phyloP scores from a whole-genome alignment of 1,284 basidiomycete species.

The Tetrapyrgos nigripes region DNA sequence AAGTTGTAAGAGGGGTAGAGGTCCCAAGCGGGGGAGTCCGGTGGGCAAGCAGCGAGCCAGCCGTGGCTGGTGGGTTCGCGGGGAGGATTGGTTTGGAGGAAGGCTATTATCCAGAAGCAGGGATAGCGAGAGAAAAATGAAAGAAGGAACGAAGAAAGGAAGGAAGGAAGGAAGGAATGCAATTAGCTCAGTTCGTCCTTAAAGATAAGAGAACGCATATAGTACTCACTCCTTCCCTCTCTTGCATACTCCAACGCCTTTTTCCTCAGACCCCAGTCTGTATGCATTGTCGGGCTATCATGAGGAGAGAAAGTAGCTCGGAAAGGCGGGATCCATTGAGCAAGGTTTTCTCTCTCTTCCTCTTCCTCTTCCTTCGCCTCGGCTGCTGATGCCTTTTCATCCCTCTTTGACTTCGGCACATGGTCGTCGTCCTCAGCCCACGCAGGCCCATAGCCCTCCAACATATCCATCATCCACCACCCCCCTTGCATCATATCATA shows the following conservation, averaged over 20 bases:
- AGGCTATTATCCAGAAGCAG: no score
- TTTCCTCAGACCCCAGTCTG: constrained; percentile 42
- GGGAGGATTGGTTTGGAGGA: no score
- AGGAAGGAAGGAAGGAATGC: not conserved
- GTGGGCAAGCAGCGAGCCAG: constrained; percentile 43
- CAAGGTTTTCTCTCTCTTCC: constrained; percentile 30
- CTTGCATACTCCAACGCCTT: constrained; percentile 43
- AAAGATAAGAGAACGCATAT: not conserved
- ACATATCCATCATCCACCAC: constrained; percentile 20
- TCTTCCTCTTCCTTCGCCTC: not conserved
- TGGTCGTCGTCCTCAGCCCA: not conserved
- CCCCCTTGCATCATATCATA: not conserved
- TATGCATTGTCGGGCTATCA: constrained; percentile 48
- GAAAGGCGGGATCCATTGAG: constrained; percentile 40
- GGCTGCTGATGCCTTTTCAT: no score
- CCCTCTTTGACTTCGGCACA: not conserved
- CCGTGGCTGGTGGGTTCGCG: constrained; percentile 23
- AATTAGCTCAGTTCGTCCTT: not conserved
- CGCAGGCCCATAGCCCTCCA: constrained; percentile 19
- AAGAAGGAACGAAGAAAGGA: no score
- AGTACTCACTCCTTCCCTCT: constrained; percentile 47
- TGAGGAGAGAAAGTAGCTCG: constrained; percentile 44
- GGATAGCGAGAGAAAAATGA: no score
- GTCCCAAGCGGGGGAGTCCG: constrained; percentile 42
- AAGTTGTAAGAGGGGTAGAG: constrained; percentile 15